These are phyloP conservation scores for Camelina neglecta DNA, from an alignment of 345 rosid genomes.

Conservation along the genomic window DNA sequence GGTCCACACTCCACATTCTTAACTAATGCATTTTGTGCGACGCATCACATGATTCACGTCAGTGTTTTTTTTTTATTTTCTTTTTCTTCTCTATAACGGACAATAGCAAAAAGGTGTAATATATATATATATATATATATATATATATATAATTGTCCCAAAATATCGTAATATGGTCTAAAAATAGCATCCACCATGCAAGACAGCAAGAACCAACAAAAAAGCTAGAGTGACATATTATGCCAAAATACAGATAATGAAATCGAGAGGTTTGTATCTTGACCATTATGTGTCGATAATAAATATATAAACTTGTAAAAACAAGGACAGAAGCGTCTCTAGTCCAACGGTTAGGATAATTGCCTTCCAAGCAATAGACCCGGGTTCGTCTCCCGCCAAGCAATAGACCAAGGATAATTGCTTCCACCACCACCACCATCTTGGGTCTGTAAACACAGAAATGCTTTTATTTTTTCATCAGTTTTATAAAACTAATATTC, in stretches of 20 bases:
- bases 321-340: constrained; percentile 46
- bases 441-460: not conserved
- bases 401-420: no score
- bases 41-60: not conserved
- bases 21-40: not conserved
- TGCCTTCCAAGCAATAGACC: constrained; percentile 91
- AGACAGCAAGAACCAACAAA: not conserved
- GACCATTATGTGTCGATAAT: not conserved
- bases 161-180: not conserved
- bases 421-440: no score
- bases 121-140: not conserved
- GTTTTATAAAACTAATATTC: not conserved
- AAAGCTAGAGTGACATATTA: not conserved
- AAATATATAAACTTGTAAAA: not conserved
- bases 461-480: not conserved
- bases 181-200: constrained; percentile 9
- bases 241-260: not conserved
- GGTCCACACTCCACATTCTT: constrained; percentile 4
- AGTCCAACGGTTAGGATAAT: constrained; percentile 96
- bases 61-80: not conserved
- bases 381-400: constrained; percentile 96
- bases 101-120: not conserved
- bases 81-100: not conserved
- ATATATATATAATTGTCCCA: not conserved
- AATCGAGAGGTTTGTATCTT: not conserved